Evolutionary conservation across 768 basidiomycete genomes (phyloP), one percentile per base, ranked within the genome.

Genomic region (Auriscalpium orientale): DNA sequence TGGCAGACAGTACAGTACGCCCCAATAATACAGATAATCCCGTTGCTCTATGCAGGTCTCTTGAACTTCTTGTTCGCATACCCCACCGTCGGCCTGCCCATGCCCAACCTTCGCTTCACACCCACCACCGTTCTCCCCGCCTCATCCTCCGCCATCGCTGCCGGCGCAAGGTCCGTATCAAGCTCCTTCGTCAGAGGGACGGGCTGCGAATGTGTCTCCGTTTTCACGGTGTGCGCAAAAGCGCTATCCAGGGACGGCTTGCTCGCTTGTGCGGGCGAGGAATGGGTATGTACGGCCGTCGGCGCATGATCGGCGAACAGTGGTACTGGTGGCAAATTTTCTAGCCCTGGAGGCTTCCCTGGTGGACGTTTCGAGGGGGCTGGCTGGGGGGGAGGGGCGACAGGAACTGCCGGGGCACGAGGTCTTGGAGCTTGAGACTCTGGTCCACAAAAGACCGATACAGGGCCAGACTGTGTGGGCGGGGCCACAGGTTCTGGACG

Each of bases 21-120:
- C 21, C 22, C 43, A 33, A 2, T 55, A 16, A 18, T 28, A 28
- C 28, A 28, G 7, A 28, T 55, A 49, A 33, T 36, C 51, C 20
- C 15, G 21, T 16, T 8, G 38, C 21, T 21, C 15, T 48, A 33
- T 49, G 35, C 38, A 45, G 79, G 83, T n/a, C 72, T 66, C 68
- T 84, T 86, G 75, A 85, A 86, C 69, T 83, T 86, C 69, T 86
- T 87, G 67, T 85, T 87, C 21, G 79, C 62, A 64, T 86, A 86
- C 4, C 80, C 79, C 22, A 60, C 68, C 8, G 67, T 68, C 4
- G 67, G 66, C 61, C 79, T 72, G 16, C 82, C 82, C 83, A 86
- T 84, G 0, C 85, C 85, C 52, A 86, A 69, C 46, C 83, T 74
- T 56, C 83, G 74, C 62, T 85, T 86, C 16, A 66, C 67, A 34